Evolutionary conservation across 768 basidiomycete species (phyloP).

Genomic region (Daedalea quercina): DNA sequence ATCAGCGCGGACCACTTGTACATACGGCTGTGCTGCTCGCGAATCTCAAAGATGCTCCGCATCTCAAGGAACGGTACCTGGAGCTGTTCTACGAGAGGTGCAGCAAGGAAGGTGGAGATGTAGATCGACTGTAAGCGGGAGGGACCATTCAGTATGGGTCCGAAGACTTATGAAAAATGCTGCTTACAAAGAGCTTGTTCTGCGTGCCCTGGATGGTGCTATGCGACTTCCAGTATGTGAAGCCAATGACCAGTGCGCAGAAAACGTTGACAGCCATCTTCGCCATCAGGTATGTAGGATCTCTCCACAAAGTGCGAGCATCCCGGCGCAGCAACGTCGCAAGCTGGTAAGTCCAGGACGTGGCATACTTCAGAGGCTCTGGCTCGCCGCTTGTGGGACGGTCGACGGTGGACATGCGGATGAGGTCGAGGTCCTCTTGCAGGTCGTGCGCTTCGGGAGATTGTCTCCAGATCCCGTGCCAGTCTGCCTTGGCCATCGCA

Average conservation of each 20-base stretch:
- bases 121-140: slow-evolving; percentile 23
- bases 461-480: slow-evolving; percentile 43
- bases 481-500: slow-evolving; percentile 35
- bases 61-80: slow-evolving; percentile 34
- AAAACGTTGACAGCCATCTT: slow-evolving; percentile 32
- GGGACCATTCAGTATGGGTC: background rate
- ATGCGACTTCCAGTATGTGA: slow-evolving; percentile 33
- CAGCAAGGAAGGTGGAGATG: slow-evolving; percentile 27
- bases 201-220: slow-evolving; percentile 34
- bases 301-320: slow-evolving; percentile 30
- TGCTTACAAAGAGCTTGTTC: slow-evolving; percentile 36
- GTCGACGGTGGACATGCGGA: slow-evolving; percentile 33
- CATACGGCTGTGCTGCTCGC: slow-evolving; percentile 36
- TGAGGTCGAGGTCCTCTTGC: slow-evolving; percentile 34
- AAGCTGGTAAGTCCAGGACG: slow-evolving; percentile 33
- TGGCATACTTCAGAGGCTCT: slow-evolving; percentile 28
- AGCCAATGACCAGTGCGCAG: slow-evolving; percentile 32
- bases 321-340: slow-evolving; percentile 26
- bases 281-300: slow-evolving; percentile 32
- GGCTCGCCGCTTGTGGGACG: slow-evolving; percentile 18
- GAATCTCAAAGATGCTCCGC: slow-evolving; percentile 33
- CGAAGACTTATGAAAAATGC: background rate
- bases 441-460: slow-evolving; percentile 33
- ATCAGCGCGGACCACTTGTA: slow-evolving; percentile 34
- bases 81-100: slow-evolving; percentile 33